phyloP scores from a whole-genome alignment of 495 filamentous ascomycete genomes.

The Aspergillus conjunctus region DNA sequence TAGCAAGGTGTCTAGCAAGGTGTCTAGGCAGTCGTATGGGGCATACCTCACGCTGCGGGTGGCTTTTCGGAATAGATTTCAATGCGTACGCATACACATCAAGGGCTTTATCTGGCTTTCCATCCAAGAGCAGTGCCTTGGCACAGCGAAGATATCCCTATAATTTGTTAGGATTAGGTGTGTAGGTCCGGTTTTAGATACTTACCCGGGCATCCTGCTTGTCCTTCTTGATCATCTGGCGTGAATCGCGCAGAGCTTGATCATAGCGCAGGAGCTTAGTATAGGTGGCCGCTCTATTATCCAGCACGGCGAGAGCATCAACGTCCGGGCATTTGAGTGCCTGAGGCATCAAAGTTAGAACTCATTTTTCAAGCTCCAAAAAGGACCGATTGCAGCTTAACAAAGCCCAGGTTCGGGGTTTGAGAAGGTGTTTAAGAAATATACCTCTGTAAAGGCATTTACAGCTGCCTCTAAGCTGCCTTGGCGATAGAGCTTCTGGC shows the following conservation, averaged over 20 bases:
- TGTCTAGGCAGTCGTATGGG: not conserved
- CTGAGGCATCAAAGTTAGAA: slow-evolving; percentile 26
- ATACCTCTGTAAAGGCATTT: slow-evolving; percentile 47
- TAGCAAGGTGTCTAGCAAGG: slow-evolving; percentile 9
- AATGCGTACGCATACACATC: slow-evolving; percentile 65
- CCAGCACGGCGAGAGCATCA: slow-evolving; percentile 49
- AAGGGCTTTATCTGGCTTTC: slow-evolving; percentile 54
- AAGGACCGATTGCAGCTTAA: too few relatives aligned
- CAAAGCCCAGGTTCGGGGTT: not conserved
- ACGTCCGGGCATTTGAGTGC: slow-evolving; percentile 36
- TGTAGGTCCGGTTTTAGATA: not conserved
- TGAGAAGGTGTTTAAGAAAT: not conserved
- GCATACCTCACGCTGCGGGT: slow-evolving; percentile 50
- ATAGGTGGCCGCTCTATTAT: slow-evolving; percentile 62
- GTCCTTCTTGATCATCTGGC: slow-evolving; percentile 57
- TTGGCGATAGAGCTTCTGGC: slow-evolving; percentile 45
- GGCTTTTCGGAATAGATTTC: slow-evolving; percentile 44
- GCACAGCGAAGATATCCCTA: slow-evolving; percentile 69
- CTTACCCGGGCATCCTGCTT: slow-evolving; percentile 51
- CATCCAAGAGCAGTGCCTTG: slow-evolving; percentile 59
- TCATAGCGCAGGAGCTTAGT: slow-evolving; percentile 58
- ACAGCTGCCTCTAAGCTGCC: slow-evolving; percentile 46
- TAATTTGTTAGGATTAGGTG: not conserved
- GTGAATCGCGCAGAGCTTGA: slow-evolving; percentile 60
- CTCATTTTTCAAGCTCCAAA: too few relatives aligned